These are phyloP conservation scores for Eimeria tenella DNA, from an alignment of 169 alveolate species.

Conservation along the genomic window DNA sequence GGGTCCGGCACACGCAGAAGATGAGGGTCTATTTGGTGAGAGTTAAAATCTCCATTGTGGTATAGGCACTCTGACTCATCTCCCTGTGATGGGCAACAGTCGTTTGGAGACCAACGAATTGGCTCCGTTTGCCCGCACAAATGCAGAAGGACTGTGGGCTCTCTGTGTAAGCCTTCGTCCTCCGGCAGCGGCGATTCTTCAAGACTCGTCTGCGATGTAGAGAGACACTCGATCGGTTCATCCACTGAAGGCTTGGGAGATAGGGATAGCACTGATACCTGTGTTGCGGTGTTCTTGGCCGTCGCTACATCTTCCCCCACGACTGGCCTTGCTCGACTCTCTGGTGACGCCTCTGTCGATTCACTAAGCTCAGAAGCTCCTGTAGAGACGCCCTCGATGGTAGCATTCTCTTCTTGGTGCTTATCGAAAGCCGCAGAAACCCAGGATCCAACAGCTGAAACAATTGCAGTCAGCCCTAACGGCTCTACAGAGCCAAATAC, in stretches of 20 bases:
- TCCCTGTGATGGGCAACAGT: neutral
- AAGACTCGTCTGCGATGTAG: too few species aligned
- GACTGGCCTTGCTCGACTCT: neutral
- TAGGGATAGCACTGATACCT: too few species aligned
- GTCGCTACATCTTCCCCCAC: too few species aligned
- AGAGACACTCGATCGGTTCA: too few species aligned
- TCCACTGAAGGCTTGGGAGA: too few species aligned
- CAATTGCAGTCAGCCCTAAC: slow-evolving; percentile 15
- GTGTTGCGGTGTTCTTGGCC: too few species aligned
- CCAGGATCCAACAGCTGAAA: slow-evolving; percentile 63
- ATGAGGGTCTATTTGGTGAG: neutral
- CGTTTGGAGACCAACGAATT: slow-evolving; percentile 33
- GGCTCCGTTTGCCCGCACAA: slow-evolving; percentile 63
- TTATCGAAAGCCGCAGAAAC: slow-evolving; percentile 41
- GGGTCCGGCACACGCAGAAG: slow-evolving; percentile 33
- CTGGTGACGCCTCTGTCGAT: neutral
- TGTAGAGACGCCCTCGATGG: too few species aligned
- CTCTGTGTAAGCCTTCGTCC: neutral
- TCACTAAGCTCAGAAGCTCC: too few species aligned
- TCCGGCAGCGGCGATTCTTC: neutral
- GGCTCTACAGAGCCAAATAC: neutral
- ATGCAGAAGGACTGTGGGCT: slow-evolving; percentile 37
- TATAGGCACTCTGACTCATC: neutral
- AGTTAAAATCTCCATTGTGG: neutral
- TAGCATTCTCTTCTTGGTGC: neutral